These are phyloP conservation scores for Catunica adiposa DNA, from an alignment of 2,329 filamentous ascomycete species.

Conservation along the genomic window DNA sequence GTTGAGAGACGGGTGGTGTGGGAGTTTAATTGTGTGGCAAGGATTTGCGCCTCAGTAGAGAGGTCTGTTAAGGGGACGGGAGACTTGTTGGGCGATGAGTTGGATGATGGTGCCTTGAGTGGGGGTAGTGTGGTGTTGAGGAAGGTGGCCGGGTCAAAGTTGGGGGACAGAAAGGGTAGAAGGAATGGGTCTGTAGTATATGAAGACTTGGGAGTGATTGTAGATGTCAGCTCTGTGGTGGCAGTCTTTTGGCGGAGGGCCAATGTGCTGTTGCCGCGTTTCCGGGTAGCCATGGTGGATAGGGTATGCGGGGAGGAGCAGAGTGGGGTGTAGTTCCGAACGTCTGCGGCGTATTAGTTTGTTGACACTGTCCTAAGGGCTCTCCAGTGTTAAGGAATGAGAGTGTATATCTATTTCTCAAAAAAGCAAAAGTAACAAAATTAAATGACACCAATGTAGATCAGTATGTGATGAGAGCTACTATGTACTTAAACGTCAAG, in stretches of 20 bases:
- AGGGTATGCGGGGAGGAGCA: too few species aligned
- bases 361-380: too few species aligned
- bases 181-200: slow-evolving; percentile 58
- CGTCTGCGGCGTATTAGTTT: too few species aligned
- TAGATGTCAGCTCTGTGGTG: slow-evolving; percentile 11
- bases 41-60: slow-evolving; percentile 62
- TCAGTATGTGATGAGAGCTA: too few species aligned
- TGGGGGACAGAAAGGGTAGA: slow-evolving; percentile 54
- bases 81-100: slow-evolving; percentile 12
- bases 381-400: too few species aligned
- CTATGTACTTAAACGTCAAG: neutral
- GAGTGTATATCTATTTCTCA: too few species aligned
- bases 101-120: slow-evolving; percentile 27
- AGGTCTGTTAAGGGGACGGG: slow-evolving; percentile 53
- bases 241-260: slow-evolving; percentile 9
- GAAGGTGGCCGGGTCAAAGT: slow-evolving; percentile 72
- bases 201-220: slow-evolving; percentile 34
- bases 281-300: slow-evolving; percentile 10
- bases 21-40: slow-evolving; percentile 76
- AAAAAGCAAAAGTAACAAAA: neutral
- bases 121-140: slow-evolving; percentile 65
- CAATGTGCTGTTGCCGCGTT: slow-evolving; percentile 11
- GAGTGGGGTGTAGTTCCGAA: too few species aligned
- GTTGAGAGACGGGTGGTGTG: slow-evolving; percentile 71
- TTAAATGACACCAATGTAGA: neutral